Conservation (phyloP, 163 green algal species). For the Chloromonas sp. region DNA sequence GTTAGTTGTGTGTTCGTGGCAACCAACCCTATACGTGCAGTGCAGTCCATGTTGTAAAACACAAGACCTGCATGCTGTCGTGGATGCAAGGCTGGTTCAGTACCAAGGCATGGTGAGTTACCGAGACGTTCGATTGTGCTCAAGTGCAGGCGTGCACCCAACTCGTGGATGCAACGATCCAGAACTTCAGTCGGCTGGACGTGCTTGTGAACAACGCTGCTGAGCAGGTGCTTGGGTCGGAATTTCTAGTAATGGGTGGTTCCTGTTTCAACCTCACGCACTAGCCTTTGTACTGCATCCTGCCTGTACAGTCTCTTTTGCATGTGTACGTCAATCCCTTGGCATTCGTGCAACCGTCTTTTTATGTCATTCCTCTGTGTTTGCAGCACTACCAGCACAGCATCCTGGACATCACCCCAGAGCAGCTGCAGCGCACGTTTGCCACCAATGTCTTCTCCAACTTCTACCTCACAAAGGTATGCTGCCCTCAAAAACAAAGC, state of each 20-base stretch:
- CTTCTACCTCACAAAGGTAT: slow-evolving; percentile 12
- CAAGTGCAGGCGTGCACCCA: neutral
- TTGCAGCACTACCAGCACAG: neutral
- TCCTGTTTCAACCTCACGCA: no score
- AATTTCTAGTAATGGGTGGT: neutral
- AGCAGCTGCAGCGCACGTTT: slow-evolving; percentile 4
- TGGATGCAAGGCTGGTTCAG: no score
- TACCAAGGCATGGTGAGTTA: no score
- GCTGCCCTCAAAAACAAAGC: no score
- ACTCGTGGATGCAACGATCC: slow-evolving; percentile 5
- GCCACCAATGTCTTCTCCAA: slow-evolving; percentile 3
- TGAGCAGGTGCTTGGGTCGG: neutral
- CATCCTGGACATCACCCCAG: neutral
- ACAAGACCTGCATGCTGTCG: no score
- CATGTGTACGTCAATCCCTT: neutral
- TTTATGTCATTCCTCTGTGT: neutral
- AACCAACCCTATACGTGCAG: no score
- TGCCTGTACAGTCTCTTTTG: neutral
- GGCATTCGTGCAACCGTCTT: neutral
- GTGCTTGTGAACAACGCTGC: slow-evolving; percentile 15
- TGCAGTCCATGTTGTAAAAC: no score
- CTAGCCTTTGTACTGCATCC: neutral
- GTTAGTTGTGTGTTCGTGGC: no score
- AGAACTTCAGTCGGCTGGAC: slow-evolving; percentile 21
- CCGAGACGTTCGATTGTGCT: no score